Base-by-base conservation (phyloP, 306 rosid genomes). In the Oxytropis ochrocephala region DNA sequence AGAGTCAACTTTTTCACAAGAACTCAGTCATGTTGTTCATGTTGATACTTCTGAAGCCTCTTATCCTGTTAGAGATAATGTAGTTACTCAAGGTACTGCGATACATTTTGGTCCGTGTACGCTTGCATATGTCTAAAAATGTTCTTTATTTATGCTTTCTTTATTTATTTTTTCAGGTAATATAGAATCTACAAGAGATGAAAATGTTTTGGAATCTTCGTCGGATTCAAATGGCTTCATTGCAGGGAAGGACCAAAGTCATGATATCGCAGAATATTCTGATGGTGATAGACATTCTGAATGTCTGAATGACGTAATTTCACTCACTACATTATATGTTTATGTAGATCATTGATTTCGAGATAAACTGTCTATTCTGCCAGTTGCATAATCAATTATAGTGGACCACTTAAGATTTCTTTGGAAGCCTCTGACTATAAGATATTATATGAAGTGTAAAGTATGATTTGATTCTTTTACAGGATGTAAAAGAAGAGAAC, bases 401-500 rank as follows among this genome's bases (percentile, higher is more conserved):
- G 53, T 21, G 11, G 42, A 18, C 42, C 44, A 30, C 55, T 21
- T 27, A 39, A 18, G 9, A 49, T 61, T 48, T 65, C 41, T 61
- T 53, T 8, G 6, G 17, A 49, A 60, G 30, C 17, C 47, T 55
- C 41, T 54, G 3, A 41, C 50, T 65, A 24, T 36, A 43, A 65
- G 55, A 27, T 70, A 61, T 70, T 63, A 36, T 75, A 39, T 46
- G 1, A 55, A 76, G 48, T 82, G 54, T 38, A 9, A 68, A 75
- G 32, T 43, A 29, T 44, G 11, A 48, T 68, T 18, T n/a, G 18
- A 64, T 18, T 58, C 57, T 32, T 54, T 67, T 70, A 39, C 75
- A 93, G 98, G 92, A 87, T n/a, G 38, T 69, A 13, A 33, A 27
- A 29, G 89, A 82, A 64, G 88, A 90, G 59, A 84, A 57, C 52